phyloP scores from a whole-genome alignment of 2,329 filamentous ascomycete species.

The Verruconis gallopava region DNA sequence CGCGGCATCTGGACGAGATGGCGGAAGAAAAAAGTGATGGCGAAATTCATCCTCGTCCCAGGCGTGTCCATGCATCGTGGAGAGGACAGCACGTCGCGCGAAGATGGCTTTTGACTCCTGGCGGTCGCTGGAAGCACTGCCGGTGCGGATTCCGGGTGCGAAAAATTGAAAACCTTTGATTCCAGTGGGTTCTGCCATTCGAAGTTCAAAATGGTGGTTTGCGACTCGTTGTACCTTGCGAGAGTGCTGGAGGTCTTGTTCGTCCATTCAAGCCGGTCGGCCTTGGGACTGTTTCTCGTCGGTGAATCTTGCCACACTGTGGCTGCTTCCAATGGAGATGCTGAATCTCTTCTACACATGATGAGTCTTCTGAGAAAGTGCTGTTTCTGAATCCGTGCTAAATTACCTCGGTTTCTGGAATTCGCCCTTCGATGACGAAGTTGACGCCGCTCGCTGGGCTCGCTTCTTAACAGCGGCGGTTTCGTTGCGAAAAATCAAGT shows the following conservation, averaged over 20 bases:
- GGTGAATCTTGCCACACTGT: constrained; percentile 4
- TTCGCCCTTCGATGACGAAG: constrained; percentile 8
- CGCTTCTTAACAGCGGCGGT: constrained; percentile 54
- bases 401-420: too few relatives aligned
- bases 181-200: background rate
- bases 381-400: too few relatives aligned
- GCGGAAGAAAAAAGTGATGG: constrained; percentile 27
- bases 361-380: too few relatives aligned
- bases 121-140: too few relatives aligned
- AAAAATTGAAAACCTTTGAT: background rate
- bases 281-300: constrained; percentile 1
- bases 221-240: background rate
- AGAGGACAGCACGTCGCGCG: background rate
- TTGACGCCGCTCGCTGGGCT: constrained; percentile 35
- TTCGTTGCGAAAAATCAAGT: constrained; percentile 60
- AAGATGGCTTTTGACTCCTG: background rate
- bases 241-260: background rate
- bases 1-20: constrained; percentile 27
- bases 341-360: constrained; percentile 1
- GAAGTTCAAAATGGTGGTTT: background rate
- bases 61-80: constrained; percentile 6
- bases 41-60: constrained; percentile 1
- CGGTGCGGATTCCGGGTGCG: too few relatives aligned
- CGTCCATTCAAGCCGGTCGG: constrained; percentile 6
- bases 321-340: constrained; percentile 1